A percentile compares a stretch with the other conserved stretches of the same genome.
Evolutionary conservation across 1,284 basidiomycete species (phyloP).

Genomic region (Cryptococcus deneoformans): DNA sequence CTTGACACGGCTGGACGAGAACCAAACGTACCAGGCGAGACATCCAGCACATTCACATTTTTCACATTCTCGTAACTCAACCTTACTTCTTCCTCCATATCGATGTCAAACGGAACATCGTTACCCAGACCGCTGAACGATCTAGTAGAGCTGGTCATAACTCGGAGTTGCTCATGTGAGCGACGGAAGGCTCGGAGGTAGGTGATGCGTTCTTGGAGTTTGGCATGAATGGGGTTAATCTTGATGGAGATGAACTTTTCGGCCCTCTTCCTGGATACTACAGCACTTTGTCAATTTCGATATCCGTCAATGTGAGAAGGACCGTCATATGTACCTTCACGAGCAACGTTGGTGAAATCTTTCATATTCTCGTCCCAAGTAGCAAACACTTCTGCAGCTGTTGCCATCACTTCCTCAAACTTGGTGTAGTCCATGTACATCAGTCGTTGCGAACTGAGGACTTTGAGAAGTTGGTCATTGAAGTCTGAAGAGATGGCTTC

Average conservation of each 20-base stretch:
- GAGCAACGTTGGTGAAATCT: conserved; percentile 95
- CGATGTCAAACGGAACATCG: conserved; percentile 62
- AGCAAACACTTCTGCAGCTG: conserved; percentile 78
- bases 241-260: conserved; percentile 99
- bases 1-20: conserved; percentile 51
- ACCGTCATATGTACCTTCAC: conserved; percentile 57
- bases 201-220: conserved; percentile 81
- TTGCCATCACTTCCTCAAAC: conserved; percentile 79
- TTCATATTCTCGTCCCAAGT: conserved; percentile 98
- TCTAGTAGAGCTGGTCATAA: conserved; percentile 95
- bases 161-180: conserved; percentile 94
- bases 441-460: conserved; percentile 83
- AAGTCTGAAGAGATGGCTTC: conserved; percentile 98
- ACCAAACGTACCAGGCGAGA: conserved; percentile 58
- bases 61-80: conserved; percentile 94
- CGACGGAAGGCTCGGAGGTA: conserved; percentile 93
- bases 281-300: neutral
- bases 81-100: conserved; percentile 95
- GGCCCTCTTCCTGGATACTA: conserved; percentile 78
- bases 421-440: conserved; percentile 93
- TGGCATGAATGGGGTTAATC: conserved; percentile 83
- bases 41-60: conserved; percentile 93
- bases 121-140: conserved; percentile 75
- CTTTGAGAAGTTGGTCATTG: conserved; percentile 88
- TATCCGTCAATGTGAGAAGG: neutral